Conservation (phyloP, 306 rosid genomes). For the Castanea crenata region DNA sequence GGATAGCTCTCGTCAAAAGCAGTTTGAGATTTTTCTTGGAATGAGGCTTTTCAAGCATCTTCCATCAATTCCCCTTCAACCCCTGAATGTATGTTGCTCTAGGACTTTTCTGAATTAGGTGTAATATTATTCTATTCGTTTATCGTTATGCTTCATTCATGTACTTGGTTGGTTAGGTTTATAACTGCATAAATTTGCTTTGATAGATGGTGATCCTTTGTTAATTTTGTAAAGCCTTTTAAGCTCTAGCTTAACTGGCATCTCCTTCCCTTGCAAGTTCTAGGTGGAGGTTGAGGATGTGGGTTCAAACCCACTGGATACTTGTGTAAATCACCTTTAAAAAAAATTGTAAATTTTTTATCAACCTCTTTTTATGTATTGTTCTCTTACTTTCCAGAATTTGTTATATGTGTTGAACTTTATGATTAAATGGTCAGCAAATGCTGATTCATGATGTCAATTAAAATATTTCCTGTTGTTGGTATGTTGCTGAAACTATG, state of each 20-base stretch:
- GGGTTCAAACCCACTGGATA: too few species aligned
- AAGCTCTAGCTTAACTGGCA: too few species aligned
- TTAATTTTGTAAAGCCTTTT: constrained; percentile 11
- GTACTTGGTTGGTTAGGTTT: background rate
- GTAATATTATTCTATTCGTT: constrained; percentile 20
- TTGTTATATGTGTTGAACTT: background rate
- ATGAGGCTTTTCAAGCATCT: constrained; percentile 97
- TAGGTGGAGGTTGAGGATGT: too few species aligned
- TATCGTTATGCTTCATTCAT: background rate
- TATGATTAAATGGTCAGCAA: constrained; percentile 4
- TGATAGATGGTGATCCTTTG: constrained; percentile 20
- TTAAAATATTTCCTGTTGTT: background rate
- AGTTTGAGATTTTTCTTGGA: constrained; percentile 93
- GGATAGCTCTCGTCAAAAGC: constrained; percentile 99
- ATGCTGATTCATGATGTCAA: constrained; percentile 6
- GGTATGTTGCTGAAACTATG: background rate
- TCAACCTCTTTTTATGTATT: background rate
- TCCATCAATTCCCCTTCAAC: constrained; percentile 84
- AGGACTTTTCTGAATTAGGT: constrained; percentile 34
- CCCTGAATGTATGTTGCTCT: constrained; percentile 75
- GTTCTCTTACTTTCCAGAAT: constrained; percentile 2
- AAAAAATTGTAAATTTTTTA: background rate
- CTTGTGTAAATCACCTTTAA: too few species aligned
- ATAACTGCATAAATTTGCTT: constrained; percentile 13
- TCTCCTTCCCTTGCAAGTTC: too few species aligned